phyloP scores from a whole-genome alignment of 148 eudicot genomes.

The Cornus kousa region DNA sequence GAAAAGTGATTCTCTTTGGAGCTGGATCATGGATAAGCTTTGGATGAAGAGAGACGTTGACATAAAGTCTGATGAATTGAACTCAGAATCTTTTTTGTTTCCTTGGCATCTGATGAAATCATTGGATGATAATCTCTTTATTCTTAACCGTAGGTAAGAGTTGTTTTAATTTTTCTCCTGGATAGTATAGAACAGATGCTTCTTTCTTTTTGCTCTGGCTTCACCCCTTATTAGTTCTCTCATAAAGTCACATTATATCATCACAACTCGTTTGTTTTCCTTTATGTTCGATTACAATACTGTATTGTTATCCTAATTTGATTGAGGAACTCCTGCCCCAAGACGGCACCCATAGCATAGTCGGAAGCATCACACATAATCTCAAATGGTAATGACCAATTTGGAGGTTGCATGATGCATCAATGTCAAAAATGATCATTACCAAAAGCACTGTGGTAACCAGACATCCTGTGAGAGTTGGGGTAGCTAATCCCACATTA shows the following conservation, averaged over 20 bases:
- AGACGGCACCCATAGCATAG: no score
- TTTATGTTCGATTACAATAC: no score
- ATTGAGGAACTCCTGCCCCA: no score
- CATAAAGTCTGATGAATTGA: constrained; percentile 37
- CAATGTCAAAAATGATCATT: no score
- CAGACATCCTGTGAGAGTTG: no score
- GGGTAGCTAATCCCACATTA: no score
- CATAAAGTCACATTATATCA: not conserved
- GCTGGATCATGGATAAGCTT: constrained; percentile 63
- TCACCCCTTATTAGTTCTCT: not conserved
- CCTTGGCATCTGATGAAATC: constrained; percentile 91
- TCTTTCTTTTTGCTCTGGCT: not conserved
- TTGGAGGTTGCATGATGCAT: no score
- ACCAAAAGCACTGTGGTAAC: no score
- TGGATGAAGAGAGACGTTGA: constrained; percentile 33
- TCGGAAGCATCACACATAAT: no score
- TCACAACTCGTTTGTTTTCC: no score
- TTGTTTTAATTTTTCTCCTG: not conserved
- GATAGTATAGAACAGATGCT: not conserved
- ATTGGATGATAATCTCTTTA: constrained; percentile 35
- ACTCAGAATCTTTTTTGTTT: constrained; percentile 52
- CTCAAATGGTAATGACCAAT: no score
- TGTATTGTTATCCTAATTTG: no score
- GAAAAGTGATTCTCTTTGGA: constrained; percentile 48
- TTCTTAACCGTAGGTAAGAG: constrained; percentile 71